Base-by-base conservation (phyloP, 768 basidiomycete genomes). In the Leccinum obscurum region DNA sequence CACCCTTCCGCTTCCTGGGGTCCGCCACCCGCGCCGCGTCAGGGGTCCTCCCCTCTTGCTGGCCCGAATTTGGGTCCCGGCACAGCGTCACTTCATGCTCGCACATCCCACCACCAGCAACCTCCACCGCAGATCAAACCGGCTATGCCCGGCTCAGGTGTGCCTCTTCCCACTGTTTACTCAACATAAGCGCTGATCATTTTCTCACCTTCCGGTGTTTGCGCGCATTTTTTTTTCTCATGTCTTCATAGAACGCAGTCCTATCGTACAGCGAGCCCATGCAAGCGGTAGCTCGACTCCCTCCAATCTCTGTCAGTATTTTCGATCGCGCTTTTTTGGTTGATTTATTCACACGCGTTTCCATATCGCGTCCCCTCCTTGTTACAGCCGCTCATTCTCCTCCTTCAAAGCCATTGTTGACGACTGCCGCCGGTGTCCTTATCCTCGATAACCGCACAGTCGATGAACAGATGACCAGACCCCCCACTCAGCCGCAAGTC, bases 131-230 rank as follows among this genome's bases (percentile, higher is more conserved):
- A 67, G 52, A 67, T 71, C 67, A 72, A 72, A 69, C 55, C 70
- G 71, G 71, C 63, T 71, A 72, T 72, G 69, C 63, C 70, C 67
- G 70, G 70, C 57, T 55, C 69, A 72, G 70, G 71, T 72, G 64
- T 52, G 58, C 30, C 54, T 51, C 41, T 39, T 60, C 37, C 51
- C 34, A 11, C 55, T 51, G 6, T 32, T 52, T 35, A 10, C 51
- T 32, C 14, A 6, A 1, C n/a, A 20, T 28, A 0, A 15, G 4
- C 57, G 28, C 63, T 68, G 22, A 70, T 61, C 61, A 1, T 9
- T 4, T 34, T 5, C 52, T 41, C 55, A 54, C 54, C 57, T 52
- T 39, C 35, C 6, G 32, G 49, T 26, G 32, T 59, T 57, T 52
- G 34, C 24, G 26, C 62, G 14, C 35, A 44, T 34, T 66, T 66